These are phyloP conservation scores for Tilletia setariae DNA, from an alignment of 1,284 basidiomycete species.

Conservation along the genomic window DNA sequence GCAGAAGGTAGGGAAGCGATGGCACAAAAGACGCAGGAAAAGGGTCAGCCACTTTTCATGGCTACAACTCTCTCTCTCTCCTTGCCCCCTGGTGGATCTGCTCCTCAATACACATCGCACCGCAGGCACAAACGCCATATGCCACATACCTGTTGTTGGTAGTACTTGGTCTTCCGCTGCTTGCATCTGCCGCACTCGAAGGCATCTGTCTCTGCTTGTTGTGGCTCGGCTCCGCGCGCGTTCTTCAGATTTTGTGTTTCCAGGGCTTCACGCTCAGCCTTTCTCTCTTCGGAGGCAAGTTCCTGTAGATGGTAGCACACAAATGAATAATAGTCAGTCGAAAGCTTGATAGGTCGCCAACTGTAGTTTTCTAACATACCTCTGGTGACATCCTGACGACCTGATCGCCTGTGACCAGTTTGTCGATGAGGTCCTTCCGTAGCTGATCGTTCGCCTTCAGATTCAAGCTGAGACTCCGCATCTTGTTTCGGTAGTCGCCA, in stretches of 20 bases:
- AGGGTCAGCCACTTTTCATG: not conserved
- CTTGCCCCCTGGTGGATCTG: not conserved
- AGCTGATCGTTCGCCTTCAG: constrained; percentile 91
- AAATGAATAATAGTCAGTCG: not conserved
- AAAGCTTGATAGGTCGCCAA: not conserved
- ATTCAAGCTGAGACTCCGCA: constrained; percentile 85
- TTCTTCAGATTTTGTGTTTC: constrained; percentile 73
- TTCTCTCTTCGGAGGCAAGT: constrained; percentile 89
- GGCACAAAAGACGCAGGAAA: not conserved
- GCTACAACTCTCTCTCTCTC: not conserved
- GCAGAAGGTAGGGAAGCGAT: not conserved
- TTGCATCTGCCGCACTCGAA: constrained; percentile 92
- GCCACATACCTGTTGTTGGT: constrained; percentile 44
- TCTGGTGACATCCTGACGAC: constrained; percentile 78
- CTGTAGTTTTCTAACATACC: constrained; percentile 26
- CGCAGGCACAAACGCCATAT: not conserved
- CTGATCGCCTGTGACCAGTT: constrained; percentile 68
- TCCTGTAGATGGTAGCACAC: constrained; percentile 57
- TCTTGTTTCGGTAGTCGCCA: constrained; percentile 69
- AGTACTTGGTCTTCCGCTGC: constrained; percentile 50
- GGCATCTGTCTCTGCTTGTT: constrained; percentile 85
- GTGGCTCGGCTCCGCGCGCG: constrained; percentile 79
- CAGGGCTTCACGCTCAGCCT: constrained; percentile 71
- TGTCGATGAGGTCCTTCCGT: constrained; percentile 77
- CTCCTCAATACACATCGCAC: not conserved